phyloP scores from a whole-genome alignment of 768 basidiomycete genomes.

The Cystobasidium onofrii region DNA sequence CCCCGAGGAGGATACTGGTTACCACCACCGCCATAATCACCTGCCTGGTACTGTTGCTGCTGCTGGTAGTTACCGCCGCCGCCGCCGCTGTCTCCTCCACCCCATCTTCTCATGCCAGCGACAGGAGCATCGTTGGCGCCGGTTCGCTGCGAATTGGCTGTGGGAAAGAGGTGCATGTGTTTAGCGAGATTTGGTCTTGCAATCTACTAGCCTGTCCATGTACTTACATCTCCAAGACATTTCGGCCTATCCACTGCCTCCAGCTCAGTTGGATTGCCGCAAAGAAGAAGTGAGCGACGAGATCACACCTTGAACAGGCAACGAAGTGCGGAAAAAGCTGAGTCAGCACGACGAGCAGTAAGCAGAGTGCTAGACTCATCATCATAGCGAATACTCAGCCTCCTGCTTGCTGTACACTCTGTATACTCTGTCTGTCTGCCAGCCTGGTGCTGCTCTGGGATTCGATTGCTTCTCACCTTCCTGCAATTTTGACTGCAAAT shows the following conservation, averaged over 20 bases:
- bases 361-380: too few species aligned
- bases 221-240: slow-evolving; percentile 31
- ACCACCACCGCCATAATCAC: slow-evolving; percentile 12
- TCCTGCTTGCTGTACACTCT: too few species aligned
- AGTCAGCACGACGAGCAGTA: slow-evolving; percentile 2
- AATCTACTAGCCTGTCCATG: neutral
- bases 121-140: slow-evolving; percentile 38
- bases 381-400: too few species aligned
- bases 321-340: neutral
- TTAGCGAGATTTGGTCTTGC: too few species aligned
- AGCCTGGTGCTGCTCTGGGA: neutral
- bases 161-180: neutral
- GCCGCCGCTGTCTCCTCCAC: slow-evolving; percentile 34
- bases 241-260: too few species aligned
- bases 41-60: slow-evolving; percentile 23
- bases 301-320: neutral
- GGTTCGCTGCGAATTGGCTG: slow-evolving; percentile 30
- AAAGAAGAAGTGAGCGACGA: neutral
- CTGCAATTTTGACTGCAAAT: slow-evolving; percentile 8
- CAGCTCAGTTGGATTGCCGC: neutral
- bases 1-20: neutral
- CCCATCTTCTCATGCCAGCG: slow-evolving; percentile 36
- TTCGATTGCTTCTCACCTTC: too few species aligned
- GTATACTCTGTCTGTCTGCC: neutral
- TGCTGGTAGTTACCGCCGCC: neutral